A percentile compares a stretch with the other conserved stretches of the same genome.
phyloP scores from a whole-genome alignment of 2,329 filamentous ascomycete genomes.

The Trichoderma polysporum region DNA sequence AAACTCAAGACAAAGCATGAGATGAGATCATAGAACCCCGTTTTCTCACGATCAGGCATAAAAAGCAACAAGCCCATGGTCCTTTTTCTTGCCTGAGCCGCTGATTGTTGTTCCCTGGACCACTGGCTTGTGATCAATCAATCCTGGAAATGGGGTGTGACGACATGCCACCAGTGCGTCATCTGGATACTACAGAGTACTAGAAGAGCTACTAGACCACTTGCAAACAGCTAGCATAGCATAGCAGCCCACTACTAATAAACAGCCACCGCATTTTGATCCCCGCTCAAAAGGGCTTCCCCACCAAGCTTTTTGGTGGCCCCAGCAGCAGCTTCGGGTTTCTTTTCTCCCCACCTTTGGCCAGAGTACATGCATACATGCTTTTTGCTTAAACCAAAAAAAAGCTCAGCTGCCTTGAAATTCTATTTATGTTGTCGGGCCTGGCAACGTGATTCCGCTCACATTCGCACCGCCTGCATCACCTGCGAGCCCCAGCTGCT shows the following conservation, averaged over 20 bases:
- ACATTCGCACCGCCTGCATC: constrained; percentile 7
- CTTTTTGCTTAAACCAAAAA: neutral
- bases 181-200: constrained; percentile 2
- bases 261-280: neutral
- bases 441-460: constrained; percentile 13
- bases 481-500: constrained; percentile 13
- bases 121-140: constrained; percentile 14
- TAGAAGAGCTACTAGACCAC: neutral
- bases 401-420: neutral
- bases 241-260: neutral
- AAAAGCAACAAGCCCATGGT: neutral
- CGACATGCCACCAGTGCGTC: constrained; percentile 20
- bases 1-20: neutral
- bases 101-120: neutral
- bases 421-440: neutral
- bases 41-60: neutral
- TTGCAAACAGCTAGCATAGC: too few relatives aligned
- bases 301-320: neutral
- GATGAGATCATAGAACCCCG: neutral
- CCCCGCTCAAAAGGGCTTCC: neutral
- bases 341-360: constrained; percentile 6
- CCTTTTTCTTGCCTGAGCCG: neutral
- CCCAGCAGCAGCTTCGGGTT: neutral
- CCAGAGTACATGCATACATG: neutral
- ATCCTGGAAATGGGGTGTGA: constrained; percentile 3